A percentile compares a stretch with the other conserved stretches of the same genome.
phyloP scores from a whole-genome alignment of 306 rosid species.

The Cucumis melo region DNA sequence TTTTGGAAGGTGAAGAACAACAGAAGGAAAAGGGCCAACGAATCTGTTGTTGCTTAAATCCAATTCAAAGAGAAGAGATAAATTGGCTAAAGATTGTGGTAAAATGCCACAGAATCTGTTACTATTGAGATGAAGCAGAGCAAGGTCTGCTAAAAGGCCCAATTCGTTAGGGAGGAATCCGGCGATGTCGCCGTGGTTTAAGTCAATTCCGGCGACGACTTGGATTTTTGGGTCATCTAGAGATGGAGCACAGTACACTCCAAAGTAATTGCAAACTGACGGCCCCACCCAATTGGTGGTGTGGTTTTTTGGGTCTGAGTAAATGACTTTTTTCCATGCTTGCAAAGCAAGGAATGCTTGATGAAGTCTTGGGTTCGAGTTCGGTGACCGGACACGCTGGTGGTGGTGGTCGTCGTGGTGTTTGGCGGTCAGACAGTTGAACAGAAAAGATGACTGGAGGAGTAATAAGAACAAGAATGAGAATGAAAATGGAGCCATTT shows the following conservation, averaged over 20 bases:
- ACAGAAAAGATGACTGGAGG: slow-evolving; percentile 25
- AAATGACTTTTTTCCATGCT: slow-evolving; percentile 74
- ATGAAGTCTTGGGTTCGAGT: slow-evolving; percentile 46
- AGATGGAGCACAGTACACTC: slow-evolving; percentile 55
- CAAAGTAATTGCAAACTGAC: slow-evolving; percentile 62
- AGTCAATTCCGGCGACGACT: slow-evolving; percentile 81
- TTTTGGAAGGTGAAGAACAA: slow-evolving; percentile 48
- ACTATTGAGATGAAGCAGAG: slow-evolving; percentile 63
- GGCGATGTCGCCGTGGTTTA: slow-evolving; percentile 61
- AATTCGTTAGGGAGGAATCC: slow-evolving; percentile 69
- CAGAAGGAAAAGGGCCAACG: slow-evolving; percentile 69
- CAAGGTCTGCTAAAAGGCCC: slow-evolving; percentile 59
- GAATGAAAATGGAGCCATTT: slow-evolving; percentile 40
- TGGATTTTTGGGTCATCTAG: slow-evolving; percentile 33
- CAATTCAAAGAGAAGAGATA: slow-evolving; percentile 54
- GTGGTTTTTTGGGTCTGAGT: slow-evolving; percentile 66
- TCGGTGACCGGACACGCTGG: slow-evolving; percentile 7
- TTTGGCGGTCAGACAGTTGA: slow-evolving; percentile 37
- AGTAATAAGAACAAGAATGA: slow-evolving; percentile 21
- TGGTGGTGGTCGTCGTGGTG: slow-evolving; percentile 14
- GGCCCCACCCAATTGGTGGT: slow-evolving; percentile 71
- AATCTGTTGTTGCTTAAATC: slow-evolving; percentile 83
- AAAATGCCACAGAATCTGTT: slow-evolving; percentile 83
- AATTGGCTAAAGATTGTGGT: slow-evolving; percentile 43
- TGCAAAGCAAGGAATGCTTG: slow-evolving; percentile 66